A percentile compares a stretch with the other conserved stretches of the same genome.
Conservation (phyloP, 441 rosid genomes). For the Rhodomyrtus psidioides region DNA sequence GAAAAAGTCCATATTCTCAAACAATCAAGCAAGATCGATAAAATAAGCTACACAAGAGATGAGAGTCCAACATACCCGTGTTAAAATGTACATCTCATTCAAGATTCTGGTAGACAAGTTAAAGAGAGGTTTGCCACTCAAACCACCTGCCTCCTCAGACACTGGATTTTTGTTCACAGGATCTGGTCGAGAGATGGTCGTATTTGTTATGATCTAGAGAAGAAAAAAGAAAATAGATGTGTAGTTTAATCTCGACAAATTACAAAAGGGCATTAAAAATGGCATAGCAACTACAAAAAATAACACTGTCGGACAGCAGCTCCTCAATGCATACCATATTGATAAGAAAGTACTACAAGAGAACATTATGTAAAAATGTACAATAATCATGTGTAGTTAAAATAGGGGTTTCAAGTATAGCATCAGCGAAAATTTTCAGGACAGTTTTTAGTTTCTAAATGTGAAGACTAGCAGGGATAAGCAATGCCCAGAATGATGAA, state of each 20-base stretch:
- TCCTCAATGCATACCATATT: background rate
- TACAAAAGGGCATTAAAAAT: background rate
- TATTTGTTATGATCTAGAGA: constrained; percentile 78
- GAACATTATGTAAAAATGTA: background rate
- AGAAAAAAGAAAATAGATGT: constrained; percentile 8
- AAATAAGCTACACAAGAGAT: background rate
- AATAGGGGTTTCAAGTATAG: background rate
- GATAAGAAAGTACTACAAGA: background rate
- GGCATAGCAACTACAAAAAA: background rate
- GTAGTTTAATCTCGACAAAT: background rate
- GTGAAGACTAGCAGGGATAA: background rate
- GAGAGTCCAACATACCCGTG: constrained; percentile 55
- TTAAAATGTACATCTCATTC: constrained; percentile 81
- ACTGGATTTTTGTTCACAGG: constrained; percentile 39
- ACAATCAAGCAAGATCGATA: background rate
- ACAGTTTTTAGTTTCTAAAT: background rate
- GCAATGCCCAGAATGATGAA: background rate
- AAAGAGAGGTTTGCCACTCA: constrained; percentile 88
- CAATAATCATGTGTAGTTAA: background rate
- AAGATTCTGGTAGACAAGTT: constrained; percentile 62
- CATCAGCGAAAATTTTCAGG: background rate
- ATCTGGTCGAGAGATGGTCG: constrained; percentile 85
- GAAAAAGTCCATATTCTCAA: background rate
- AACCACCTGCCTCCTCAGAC: constrained; percentile 76
- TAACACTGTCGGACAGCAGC: background rate